phyloP scores from a whole-genome alignment of 495 filamentous ascomycete species.

The Chaetomidium leptoderma region DNA sequence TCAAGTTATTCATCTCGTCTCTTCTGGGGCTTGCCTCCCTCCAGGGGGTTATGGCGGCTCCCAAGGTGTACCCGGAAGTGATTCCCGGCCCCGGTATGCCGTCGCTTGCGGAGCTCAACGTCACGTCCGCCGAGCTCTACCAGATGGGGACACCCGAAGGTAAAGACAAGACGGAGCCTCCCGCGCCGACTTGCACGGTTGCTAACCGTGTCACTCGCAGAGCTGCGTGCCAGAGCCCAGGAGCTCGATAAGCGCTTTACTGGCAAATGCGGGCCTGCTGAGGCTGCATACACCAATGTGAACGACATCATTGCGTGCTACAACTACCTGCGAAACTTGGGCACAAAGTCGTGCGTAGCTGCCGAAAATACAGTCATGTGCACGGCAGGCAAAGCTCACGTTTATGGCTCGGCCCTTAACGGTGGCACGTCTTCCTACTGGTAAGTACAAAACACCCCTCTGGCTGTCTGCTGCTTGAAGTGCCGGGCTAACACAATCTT shows the following conservation, averaged over 20 bases:
- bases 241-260: background rate
- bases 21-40: background rate
- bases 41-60: background rate
- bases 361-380: background rate
- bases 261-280: background rate
- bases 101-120: slow-evolving; percentile 1
- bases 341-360: background rate
- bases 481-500: background rate
- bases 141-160: background rate
- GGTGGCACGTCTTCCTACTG: background rate
- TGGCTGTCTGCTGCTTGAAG: background rate
- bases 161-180: background rate
- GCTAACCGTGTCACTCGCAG: background rate
- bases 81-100: slow-evolving; percentile 7
- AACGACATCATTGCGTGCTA: slow-evolving; percentile 4
- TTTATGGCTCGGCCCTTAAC: background rate
- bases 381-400: background rate
- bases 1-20: background rate
- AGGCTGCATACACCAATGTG: background rate
- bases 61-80: slow-evolving; percentile 3
- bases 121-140: slow-evolving; percentile 5
- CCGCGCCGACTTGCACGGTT: background rate
- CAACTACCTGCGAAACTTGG: background rate
- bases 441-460: background rate
- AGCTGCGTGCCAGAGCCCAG: background rate